Base-by-base conservation (phyloP, 345 rosid species). In the Syzygium aqueum region DNA sequence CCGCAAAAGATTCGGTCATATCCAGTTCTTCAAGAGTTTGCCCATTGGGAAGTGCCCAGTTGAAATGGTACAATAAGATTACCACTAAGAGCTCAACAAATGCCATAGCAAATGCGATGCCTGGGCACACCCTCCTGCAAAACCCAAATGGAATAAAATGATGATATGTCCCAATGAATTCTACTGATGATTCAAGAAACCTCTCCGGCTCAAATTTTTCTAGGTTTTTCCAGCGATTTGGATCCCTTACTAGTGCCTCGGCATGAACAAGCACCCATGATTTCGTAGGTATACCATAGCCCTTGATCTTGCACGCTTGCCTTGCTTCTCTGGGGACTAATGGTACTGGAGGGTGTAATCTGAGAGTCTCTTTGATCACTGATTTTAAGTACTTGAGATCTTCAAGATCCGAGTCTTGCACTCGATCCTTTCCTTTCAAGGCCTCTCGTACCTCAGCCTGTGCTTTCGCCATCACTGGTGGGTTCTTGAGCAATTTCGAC, bases 311-410 rank as follows among this genome's bases (percentile, higher is more conserved):
- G 56, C 85, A 80, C 1, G 33, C 43, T 16, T 90, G 85, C n/a
- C 86, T 50, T 37, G 80, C 22, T 87, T 88, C 90, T 89, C 90
- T 86, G 30, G 91, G 89, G 12, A 89, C 16, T 27, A 90, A 23
- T 19, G 92, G 89, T 3, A 46, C 85, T 14, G 92, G 77, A 77
- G 90, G 92, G 61, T 86, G 90, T 40, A 92, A 21, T 51, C 93
- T 57, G 9, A 89, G 50, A 27, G 89, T 86, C 84, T 89, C 93
- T 78, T 91, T 91, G 27, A 92, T 77, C 7, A 86, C 86, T 85
- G 88, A 27, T 40, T 89, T 91, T 25, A 90, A 87, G 84, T 85
- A 90, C 8, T 88, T 28, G 30, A 88, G 84, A 11, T 91, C 46
- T 8, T 88, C 82, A 40, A 87, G 25, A 28, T 82, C 88, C 2